Evolutionary conservation across 441 rosid genomes (phyloP).

Genomic region (Pelargonium citronellum): DNA sequence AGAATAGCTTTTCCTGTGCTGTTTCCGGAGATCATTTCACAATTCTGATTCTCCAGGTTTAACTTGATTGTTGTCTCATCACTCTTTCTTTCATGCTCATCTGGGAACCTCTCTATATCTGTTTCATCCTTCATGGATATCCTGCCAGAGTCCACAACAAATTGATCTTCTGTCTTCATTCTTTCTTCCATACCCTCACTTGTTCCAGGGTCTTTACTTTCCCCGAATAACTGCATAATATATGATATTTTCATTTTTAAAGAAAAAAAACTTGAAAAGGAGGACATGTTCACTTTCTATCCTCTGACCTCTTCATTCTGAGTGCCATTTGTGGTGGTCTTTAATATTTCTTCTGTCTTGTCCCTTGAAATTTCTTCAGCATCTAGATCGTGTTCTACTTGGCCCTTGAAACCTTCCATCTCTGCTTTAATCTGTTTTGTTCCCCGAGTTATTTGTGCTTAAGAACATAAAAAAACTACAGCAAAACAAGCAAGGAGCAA

Average conservation of each 20-base stretch:
- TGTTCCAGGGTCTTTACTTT: conserved; percentile 21
- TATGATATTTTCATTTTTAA: conserved; percentile 13
- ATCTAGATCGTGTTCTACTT: conserved; percentile 23
- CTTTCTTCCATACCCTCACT: conserved; percentile 22
- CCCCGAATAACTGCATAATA: conserved; percentile 23
- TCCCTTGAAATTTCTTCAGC: conserved; percentile 28
- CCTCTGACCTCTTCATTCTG: conserved; percentile 29
- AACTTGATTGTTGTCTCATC: conserved; percentile 13
- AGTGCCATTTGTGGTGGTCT: conserved; percentile 5
- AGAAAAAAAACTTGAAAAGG: not conserved
- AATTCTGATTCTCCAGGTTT: conserved; percentile 17
- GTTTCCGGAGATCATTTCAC: conserved; percentile 21
- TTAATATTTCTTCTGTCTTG: conserved; percentile 20
- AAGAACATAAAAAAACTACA: conserved; percentile 9
- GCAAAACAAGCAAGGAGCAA: not conserved
- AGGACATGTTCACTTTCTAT: not conserved
- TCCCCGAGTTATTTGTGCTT: not conserved
- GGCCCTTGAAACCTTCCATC: conserved; percentile 22
- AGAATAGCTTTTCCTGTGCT: conserved; percentile 25
- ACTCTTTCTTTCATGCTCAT: conserved; percentile 21
- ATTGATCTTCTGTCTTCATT: conserved; percentile 22
- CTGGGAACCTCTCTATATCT: conserved; percentile 18
- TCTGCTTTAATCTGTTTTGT: conserved; percentile 31
- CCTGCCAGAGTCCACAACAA: conserved; percentile 20
- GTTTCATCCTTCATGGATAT: conserved; percentile 24